These are phyloP conservation scores for Mallotus repandus DNA, from an alignment of 441 rosid species.

Conservation along the genomic window DNA sequence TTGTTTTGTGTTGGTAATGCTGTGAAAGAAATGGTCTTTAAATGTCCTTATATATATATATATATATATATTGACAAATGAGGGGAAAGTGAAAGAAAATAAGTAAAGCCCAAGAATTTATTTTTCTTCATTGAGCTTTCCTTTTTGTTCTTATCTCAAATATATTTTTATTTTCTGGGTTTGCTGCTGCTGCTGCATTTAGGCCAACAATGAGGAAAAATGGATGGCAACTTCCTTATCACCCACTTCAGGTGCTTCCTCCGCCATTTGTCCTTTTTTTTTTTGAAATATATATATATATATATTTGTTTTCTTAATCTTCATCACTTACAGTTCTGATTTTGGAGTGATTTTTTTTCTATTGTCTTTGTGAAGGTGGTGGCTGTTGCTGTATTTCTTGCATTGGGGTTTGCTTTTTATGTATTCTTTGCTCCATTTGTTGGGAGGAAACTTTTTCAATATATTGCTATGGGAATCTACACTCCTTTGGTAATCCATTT, in stretches of 20 bases:
- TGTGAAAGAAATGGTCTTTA: conserved; percentile 30
- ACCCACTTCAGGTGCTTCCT: conserved; percentile 80
- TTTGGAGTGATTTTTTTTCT: conserved; percentile 18
- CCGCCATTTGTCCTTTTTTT: background rate
- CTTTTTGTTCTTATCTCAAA: conserved; percentile 18
- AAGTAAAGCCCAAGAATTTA: conserved; percentile 19
- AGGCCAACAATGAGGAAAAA: conserved; percentile 78
- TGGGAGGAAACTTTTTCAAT: conserved; percentile 77
- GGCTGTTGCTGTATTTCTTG: conserved; percentile 97
- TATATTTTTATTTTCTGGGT: background rate
- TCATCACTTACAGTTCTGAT: conserved; percentile 25
- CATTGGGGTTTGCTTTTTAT: conserved; percentile 95
- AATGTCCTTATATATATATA: background rate
- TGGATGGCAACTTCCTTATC: conserved; percentile 99
- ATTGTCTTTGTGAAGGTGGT: conserved; percentile 67
- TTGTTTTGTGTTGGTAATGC: conserved; percentile 28
- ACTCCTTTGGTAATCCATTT: conserved; percentile 75
- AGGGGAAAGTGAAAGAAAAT: conserved; percentile 41
- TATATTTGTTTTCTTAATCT: background rate
- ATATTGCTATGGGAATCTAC: conserved; percentile 83
- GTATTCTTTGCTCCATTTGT: conserved; percentile 99
- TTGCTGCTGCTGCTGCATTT: conserved; percentile 41
- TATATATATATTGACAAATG: conserved; percentile 38
- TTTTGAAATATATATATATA: too few relatives aligned
- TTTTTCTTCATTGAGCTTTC: conserved; percentile 7